These are phyloP conservation scores for Quercus suber DNA, from an alignment of 306 rosid genomes.

Conservation along the genomic window DNA sequence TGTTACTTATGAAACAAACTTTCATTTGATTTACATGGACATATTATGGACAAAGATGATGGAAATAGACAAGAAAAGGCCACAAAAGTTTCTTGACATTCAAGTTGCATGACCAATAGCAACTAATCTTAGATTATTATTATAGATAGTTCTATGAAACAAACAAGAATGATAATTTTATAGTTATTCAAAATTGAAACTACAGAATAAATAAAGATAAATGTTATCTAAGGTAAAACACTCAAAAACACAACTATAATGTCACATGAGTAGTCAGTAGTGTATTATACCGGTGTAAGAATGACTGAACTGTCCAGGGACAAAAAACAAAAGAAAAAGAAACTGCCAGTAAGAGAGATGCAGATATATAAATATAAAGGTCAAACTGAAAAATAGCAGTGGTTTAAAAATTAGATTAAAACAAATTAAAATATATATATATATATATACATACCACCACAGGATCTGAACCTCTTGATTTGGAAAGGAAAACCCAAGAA, in stretches of 20 bases:
- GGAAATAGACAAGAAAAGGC: neutral
- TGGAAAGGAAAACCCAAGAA: slow-evolving; percentile 63
- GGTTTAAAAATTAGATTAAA: neutral
- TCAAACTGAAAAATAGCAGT: no score
- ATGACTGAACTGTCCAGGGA: no score
- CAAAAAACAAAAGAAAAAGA: no score
- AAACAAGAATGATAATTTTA: neutral
- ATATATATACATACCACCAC: slow-evolving; percentile 46
- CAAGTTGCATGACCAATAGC: neutral
- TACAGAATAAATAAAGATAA: no score
- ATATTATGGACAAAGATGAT: neutral
- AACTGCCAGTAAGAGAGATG: no score
- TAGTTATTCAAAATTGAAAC: neutral
- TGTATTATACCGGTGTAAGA: no score
- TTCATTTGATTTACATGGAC: neutral
- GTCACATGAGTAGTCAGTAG: no score
- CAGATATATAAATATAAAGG: no score
- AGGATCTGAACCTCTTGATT: slow-evolving; percentile 57
- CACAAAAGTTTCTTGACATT: neutral
- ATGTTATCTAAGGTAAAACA: no score
- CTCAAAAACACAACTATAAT: no score
- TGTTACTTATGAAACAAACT: neutral
- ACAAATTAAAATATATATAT: neutral
- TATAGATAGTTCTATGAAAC: neutral
- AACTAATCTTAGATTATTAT: neutral